Evolutionary conservation across 768 basidiomycete genomes (phyloP), one percentile per base, ranked within the genome.

Genomic region (Hysterangium stoloniferum): DNA sequence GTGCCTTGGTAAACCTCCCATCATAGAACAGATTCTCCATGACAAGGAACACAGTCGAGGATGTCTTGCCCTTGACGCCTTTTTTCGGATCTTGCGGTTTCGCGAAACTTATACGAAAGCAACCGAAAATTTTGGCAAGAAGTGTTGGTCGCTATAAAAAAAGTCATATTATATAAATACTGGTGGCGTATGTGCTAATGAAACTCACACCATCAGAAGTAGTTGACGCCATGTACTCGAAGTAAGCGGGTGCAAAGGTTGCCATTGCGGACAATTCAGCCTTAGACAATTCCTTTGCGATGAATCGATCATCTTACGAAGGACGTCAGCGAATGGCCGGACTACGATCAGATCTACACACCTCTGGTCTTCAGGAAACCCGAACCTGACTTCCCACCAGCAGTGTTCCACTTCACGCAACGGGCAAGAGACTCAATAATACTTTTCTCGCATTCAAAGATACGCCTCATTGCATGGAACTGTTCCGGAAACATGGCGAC

Each of bases 1-100:
- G n/a, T 59, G 89, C 91, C 75, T 86, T 90, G 3, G 85, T 82
- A 60, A 97, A 95, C 9, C 85, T 79, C 49, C 89, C 78, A 56
- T 94, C 89, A 64, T 96, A 94, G 62, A 97, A 96, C 8, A 95
- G 71, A 59, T 94, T 99, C 68, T 99, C 96, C 95, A 97, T 98
- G 43, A 99, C 89, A 32, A 98, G 70, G 19, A 99, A 72, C 60
- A 96, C 96, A 89, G 97, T 94, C 57, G 93, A 81, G 6, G 86
- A 89, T 2, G 83, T 78, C 61, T 89, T 90, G 5, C 80, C 77
- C 66, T 74, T 88, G 47, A 75, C 78, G 7, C 73, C 62, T 12
- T 36, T 25, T 6, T 73, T 73, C 53, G 71, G 78, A 56, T 87
- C 89, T 54, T 80, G 84, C 1, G 79, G 78, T 64, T 90, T 92